Evolutionary conservation across 306 rosid species (phyloP).

Genomic region (Cucumis melo): DNA sequence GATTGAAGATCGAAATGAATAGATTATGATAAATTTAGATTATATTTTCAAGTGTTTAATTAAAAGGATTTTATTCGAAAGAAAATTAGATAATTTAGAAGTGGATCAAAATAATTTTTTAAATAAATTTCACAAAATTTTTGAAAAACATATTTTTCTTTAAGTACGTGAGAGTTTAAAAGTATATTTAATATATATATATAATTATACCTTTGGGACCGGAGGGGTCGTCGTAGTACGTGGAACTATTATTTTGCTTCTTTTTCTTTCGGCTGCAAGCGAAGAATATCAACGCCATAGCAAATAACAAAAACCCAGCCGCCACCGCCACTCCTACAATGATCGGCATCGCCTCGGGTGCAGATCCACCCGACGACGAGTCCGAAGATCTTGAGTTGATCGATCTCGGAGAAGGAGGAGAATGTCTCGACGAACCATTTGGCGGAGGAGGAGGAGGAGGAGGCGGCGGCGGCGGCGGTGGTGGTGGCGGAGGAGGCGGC

Average conservation of each 20-base stretch:
- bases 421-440: neutral
- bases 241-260: slow-evolving; percentile 9
- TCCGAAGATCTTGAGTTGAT: neutral
- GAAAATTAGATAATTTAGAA: no score
- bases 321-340: slow-evolving; percentile 40
- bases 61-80: no score
- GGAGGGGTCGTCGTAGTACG: slow-evolving; percentile 17
- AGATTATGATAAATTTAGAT: no score
- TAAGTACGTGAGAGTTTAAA: no score
- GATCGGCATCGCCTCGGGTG: slow-evolving; percentile 1
- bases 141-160: no score
- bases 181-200: no score
- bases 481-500: neutral
- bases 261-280: slow-evolving; percentile 28
- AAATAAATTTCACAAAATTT: no score
- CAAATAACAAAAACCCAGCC: slow-evolving; percentile 30
- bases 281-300: slow-evolving; percentile 12
- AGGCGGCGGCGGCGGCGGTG: slow-evolving; percentile 14
- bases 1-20: no score
- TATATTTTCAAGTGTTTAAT: no score
- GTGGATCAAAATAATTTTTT: no score
- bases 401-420: slow-evolving; percentile 19
- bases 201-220: neutral
- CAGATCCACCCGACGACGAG: neutral
- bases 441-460: neutral